Conservation (phyloP, 208 protist genomes). For the Polymyxa betae region DNA sequence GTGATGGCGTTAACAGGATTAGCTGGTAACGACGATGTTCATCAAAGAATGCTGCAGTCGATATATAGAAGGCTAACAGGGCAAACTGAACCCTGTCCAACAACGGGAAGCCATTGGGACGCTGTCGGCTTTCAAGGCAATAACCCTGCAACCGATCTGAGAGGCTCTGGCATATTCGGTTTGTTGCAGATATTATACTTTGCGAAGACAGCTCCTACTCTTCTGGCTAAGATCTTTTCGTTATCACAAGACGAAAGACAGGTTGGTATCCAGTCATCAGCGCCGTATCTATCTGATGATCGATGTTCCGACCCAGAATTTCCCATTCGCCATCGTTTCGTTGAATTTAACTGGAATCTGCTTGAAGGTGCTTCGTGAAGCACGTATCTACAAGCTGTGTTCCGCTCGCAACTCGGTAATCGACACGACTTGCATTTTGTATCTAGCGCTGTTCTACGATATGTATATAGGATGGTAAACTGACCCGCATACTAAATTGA, state of each 20-base stretch:
- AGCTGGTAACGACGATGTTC: background rate
- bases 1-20: background rate
- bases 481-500: background rate
- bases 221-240: background rate
- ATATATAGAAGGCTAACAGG: slow-evolving; percentile 30
- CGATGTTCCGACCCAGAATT: background rate
- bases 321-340: slow-evolving; percentile 53
- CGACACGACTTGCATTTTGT: background rate
- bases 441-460: slow-evolving; percentile 25
- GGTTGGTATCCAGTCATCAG: background rate
- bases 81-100: slow-evolving; percentile 32
- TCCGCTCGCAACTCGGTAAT: background rate
- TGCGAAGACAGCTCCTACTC: background rate
- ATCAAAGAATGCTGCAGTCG: slow-evolving; percentile 6
- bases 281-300: no score
- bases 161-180: slow-evolving; percentile 49
- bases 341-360: slow-evolving; percentile 52
- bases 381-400: background rate
- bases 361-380: slow-evolving; percentile 24
- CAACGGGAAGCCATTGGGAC: slow-evolving; percentile 33
- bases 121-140: slow-evolving; percentile 52
- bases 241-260: slow-evolving; percentile 31
- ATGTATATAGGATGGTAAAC: background rate
- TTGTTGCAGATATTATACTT: slow-evolving; percentile 20
- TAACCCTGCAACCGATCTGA: slow-evolving; percentile 49